Conservation (phyloP, 306 rosid species). For the Cyclanthera cordifolia region DNA sequence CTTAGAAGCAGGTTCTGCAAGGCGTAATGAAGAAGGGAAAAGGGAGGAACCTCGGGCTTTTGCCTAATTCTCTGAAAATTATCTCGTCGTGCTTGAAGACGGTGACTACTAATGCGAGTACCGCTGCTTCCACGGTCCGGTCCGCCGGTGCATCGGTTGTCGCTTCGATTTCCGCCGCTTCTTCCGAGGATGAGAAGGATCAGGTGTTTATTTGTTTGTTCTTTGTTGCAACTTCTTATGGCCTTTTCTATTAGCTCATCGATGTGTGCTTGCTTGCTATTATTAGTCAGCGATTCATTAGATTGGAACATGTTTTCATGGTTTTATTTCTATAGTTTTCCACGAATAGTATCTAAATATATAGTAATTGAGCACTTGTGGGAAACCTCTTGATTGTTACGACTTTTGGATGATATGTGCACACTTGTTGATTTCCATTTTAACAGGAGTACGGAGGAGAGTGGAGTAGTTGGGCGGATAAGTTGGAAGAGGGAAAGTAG, state of each 20-base stretch:
- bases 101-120: constrained; percentile 66
- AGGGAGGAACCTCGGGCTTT: constrained; percentile 54
- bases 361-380: not conserved
- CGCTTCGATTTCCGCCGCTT: constrained; percentile 48
- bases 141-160: constrained; percentile 86
- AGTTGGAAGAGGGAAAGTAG: not conserved
- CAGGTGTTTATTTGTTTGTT: constrained; percentile 31
- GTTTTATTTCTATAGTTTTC: not conserved
- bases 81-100: constrained; percentile 83
- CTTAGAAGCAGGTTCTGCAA: not conserved
- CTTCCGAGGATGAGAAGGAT: constrained; percentile 67
- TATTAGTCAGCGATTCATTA: not conserved
- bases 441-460: not conserved
- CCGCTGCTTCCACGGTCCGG: constrained; percentile 76
- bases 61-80: constrained; percentile 72
- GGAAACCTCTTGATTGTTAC: not conserved
- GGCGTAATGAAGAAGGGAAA: constrained; percentile 48
- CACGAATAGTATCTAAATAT: not conserved
- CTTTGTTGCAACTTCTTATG: not conserved
- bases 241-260: not conserved
- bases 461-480: not conserved
- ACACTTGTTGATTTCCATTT: not conserved
- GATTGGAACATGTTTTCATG: not conserved
- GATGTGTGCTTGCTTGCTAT: not conserved
- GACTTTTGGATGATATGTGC: not conserved